A percentile compares a stretch with the other conserved stretches of the same genome.
Evolutionary conservation across 495 filamentous ascomycete species (phyloP).

Genomic region (Aspergillus campestris): DNA sequence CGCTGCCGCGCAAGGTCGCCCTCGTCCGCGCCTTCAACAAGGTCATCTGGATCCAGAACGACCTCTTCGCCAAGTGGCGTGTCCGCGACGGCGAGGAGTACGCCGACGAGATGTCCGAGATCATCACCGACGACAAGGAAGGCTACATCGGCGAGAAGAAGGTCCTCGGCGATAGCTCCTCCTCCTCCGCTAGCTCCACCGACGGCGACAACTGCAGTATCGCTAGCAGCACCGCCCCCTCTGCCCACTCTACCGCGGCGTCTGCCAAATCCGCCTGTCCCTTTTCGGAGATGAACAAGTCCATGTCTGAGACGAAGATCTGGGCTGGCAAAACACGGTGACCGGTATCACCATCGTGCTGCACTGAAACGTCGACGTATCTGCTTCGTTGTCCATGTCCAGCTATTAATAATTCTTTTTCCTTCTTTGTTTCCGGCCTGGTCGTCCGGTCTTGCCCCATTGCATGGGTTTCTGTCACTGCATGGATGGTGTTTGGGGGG

Average conservation of each 20-base stretch:
- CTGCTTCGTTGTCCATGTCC: too few relatives aligned
- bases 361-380: too few relatives aligned
- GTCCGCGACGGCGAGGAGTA: conserved; percentile 65
- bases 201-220: conserved; percentile 32
- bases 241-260: conserved; percentile 9
- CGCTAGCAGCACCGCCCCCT: conserved; percentile 14
- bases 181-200: conserved; percentile 14
- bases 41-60: conserved; percentile 68
- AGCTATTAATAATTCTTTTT: too few relatives aligned
- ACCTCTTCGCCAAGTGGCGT: conserved; percentile 71
- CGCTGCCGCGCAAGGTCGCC: conserved; percentile 54
- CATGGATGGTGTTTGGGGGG: too few relatives aligned
- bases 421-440: too few relatives aligned
- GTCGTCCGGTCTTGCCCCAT: too few relatives aligned
- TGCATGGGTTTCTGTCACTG: too few relatives aligned
- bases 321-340: conserved; percentile 20
- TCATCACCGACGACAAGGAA: conserved; percentile 47
- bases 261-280: conserved; percentile 25
- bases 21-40: conserved; percentile 57
- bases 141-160: conserved; percentile 49
- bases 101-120: conserved; percentile 48
- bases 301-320: conserved; percentile 28
- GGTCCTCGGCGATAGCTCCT: conserved; percentile 29
- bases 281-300: conserved; percentile 24
- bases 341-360: too few relatives aligned